These are phyloP conservation scores for Schwanniomyces sp. DNA, from an alignment of 805 yeast genomes.

Conservation along the genomic window DNA sequence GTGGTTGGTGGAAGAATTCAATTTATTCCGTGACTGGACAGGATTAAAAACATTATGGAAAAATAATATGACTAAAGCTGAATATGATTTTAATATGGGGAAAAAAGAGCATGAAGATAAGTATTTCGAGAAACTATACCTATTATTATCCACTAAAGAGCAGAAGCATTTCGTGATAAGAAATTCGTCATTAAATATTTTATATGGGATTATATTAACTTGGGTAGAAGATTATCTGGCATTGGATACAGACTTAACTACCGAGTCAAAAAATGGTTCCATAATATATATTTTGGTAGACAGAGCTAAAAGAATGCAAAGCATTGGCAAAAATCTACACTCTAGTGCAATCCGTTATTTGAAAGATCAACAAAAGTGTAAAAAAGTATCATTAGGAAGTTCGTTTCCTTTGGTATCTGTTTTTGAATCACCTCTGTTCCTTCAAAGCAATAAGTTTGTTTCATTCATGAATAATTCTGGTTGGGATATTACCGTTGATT, in stretches of 20 bases:
- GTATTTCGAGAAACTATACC: conserved; percentile 29
- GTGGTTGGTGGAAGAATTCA: conserved; percentile 62
- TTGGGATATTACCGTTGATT: conserved; percentile 31
- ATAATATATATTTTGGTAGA: conserved; percentile 52
- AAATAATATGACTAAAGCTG: conserved; percentile 26
- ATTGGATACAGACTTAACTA: conserved; percentile 10
- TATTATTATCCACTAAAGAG: conserved; percentile 28
- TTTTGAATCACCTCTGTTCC: conserved; percentile 2
- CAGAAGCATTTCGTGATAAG: conserved; percentile 56
- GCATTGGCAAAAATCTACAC: conserved; percentile 55
- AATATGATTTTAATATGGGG: conserved; percentile 8
- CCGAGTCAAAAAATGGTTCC: conserved; percentile 31
- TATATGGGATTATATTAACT: conserved; percentile 55
- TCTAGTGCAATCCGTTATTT: conserved; percentile 52
- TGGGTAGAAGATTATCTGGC: conserved; percentile 42
- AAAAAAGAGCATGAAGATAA: conserved; percentile 21
- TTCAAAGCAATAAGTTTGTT: conserved; percentile 21
- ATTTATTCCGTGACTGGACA: conserved; percentile 50
- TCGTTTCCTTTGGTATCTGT: conserved; percentile 48
- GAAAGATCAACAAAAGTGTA: conserved; percentile 41
- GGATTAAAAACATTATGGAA: conserved; percentile 46
- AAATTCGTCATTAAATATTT: conserved; percentile 52
- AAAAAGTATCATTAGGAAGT: conserved; percentile 40
- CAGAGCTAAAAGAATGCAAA: conserved; percentile 51
- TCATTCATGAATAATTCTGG: conserved; percentile 41